These are phyloP conservation scores for Acanthamoeba pearcei DNA, from an alignment of 208 protist species.

Conservation along the genomic window DNA sequence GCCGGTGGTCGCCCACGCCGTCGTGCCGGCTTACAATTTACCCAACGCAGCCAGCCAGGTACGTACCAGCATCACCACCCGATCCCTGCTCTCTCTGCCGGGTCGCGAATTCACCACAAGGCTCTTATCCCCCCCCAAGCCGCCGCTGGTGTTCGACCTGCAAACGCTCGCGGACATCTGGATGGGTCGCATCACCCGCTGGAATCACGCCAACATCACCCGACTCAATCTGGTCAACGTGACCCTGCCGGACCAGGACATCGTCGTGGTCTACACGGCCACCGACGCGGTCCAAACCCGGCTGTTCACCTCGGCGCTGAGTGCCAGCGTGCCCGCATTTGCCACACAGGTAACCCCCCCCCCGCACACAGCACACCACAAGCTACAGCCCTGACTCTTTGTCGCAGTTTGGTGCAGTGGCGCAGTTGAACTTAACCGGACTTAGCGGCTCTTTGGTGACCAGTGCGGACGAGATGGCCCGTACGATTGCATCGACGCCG, in stretches of 20 bases:
- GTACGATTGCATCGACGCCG: neutral
- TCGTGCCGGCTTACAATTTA: neutral
- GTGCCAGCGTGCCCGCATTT: neutral
- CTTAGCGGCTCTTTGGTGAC: neutral
- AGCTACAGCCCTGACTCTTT: neutral
- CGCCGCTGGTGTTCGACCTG: constrained; percentile 11
- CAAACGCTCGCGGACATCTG: constrained; percentile 52
- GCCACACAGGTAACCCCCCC: neutral
- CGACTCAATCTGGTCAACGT: constrained; percentile 19
- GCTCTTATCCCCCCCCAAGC: neutral
- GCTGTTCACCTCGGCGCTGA: neutral
- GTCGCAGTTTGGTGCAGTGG: neutral
- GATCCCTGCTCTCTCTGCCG: no score
- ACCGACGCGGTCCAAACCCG: neutral
- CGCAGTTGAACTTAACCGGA: neutral
- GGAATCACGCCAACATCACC: constrained; percentile 45
- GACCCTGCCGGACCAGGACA: constrained; percentile 7
- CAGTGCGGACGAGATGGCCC: neutral
- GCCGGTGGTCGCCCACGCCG: neutral
- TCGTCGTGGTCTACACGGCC: neutral
- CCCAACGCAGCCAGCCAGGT: neutral
- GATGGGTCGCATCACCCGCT: neutral
- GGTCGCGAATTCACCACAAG: no score
- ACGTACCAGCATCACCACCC: no score
- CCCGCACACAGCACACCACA: neutral